These are phyloP conservation scores for Mortierella claussenii DNA, from an alignment of 192 early-diverging fungal genomes.

Conservation along the genomic window DNA sequence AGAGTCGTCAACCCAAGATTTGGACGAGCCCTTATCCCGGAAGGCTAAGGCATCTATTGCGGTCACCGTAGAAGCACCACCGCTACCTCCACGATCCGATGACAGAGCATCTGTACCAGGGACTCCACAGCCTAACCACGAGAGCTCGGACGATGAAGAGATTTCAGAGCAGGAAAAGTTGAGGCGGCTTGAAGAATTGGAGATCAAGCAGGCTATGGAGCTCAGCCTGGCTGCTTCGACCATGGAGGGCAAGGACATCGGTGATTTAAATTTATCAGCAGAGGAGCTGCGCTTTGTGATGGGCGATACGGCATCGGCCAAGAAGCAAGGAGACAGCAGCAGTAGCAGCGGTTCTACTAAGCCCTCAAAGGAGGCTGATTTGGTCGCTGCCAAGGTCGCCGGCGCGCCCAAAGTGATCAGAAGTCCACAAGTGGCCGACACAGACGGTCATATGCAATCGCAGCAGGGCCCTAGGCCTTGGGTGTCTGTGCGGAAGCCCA, in stretches of 20 bases:
- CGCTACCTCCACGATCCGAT: constrained; percentile 35
- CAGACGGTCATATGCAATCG: constrained; percentile 2
- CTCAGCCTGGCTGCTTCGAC: constrained; percentile 14
- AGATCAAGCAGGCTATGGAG: constrained; percentile 29
- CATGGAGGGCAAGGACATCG: constrained; percentile 1
- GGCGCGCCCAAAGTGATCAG: constrained; percentile 4
- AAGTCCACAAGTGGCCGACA: constrained; percentile 10
- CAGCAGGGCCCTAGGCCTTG: constrained; percentile 24
- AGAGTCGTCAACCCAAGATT: not conserved
- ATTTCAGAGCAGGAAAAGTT: constrained; percentile 15
- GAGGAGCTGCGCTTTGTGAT: constrained; percentile 31
- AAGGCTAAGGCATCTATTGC: not conserved
- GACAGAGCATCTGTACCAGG: not conserved
- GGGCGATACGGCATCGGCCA: not conserved
- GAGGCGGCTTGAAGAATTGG: constrained; percentile 20
- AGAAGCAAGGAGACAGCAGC: not conserved
- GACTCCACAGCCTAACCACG: constrained; percentile 2
- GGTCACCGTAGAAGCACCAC: constrained; percentile 6
- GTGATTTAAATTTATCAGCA: constrained; percentile 12
- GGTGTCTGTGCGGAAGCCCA: constrained; percentile 5
- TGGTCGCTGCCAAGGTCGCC: constrained; percentile 15
- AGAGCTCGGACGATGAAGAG: not conserved
- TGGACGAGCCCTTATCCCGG: not conserved
- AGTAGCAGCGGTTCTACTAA: not conserved
- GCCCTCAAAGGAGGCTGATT: not conserved